phyloP scores from a whole-genome alignment of 441 rosid genomes.

The Viola pubescens region DNA sequence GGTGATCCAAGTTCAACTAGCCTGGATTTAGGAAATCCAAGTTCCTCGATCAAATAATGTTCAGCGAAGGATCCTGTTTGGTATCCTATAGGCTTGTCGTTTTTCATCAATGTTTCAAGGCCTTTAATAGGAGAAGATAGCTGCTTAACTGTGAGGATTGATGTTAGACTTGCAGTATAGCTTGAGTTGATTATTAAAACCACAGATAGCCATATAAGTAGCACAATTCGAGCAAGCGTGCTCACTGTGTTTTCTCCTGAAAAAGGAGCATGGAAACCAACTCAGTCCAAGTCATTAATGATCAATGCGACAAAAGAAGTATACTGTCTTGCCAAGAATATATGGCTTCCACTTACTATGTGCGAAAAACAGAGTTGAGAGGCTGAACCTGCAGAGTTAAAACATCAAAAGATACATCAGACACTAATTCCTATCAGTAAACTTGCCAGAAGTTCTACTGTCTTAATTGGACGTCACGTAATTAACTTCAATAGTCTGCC shows the following conservation, averaged over 20 bases:
- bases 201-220: conserved; percentile 30
- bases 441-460: conserved; percentile 1
- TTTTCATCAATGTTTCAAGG: conserved; percentile 3
- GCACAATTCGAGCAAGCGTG: conserved; percentile 28
- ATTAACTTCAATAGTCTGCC: too few relatives aligned
- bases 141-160: conserved; percentile 13
- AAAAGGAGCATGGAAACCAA: not conserved
- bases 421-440: not conserved
- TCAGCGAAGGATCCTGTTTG: conserved; percentile 19
- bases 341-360: conserved; percentile 51
- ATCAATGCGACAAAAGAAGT: not conserved
- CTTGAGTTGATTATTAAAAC: conserved; percentile 29
- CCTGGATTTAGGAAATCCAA: conserved; percentile 20
- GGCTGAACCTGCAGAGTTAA: conserved; percentile 74
- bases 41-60: conserved; percentile 18
- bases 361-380: conserved; percentile 82
- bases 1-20: conserved; percentile 27
- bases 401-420: conserved; percentile 27
- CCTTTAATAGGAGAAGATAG: conserved; percentile 13
- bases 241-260: conserved; percentile 28
- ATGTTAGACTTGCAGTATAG: conserved; percentile 18
- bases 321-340: not conserved
- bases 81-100: conserved; percentile 13
- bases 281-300: not conserved
- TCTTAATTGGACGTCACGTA: not conserved